Evolutionary conservation across 352 stramenopile genomes (phyloP).

Genomic region (Pythium apleroticum): DNA sequence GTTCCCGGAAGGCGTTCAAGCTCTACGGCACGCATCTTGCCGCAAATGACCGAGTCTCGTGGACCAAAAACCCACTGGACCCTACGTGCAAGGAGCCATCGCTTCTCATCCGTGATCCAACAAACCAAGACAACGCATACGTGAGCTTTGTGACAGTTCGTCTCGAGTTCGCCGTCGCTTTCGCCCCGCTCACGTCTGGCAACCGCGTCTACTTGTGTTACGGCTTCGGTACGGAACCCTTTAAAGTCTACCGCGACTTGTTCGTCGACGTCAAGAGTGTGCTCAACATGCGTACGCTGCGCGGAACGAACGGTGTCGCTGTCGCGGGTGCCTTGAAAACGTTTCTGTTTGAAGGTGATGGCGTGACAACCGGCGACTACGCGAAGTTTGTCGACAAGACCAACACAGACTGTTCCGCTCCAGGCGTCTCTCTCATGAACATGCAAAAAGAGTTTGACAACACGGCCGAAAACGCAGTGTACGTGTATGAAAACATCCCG

Average conservation of each 20-base stretch:
- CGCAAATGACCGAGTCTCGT: slow-evolving; percentile 45
- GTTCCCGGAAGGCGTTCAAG: slow-evolving; percentile 45
- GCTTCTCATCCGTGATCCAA: slow-evolving; percentile 32
- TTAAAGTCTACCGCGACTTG: slow-evolving; percentile 44
- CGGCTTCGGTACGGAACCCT: slow-evolving; percentile 54
- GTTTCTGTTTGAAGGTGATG: slow-evolving; percentile 66
- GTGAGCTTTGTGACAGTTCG: slow-evolving; percentile 38
- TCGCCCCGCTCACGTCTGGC: slow-evolving; percentile 50
- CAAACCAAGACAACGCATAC: slow-evolving; percentile 44
- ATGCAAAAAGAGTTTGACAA: slow-evolving; percentile 72
- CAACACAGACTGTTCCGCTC: slow-evolving; percentile 33
- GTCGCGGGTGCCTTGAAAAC: slow-evolving; percentile 52
- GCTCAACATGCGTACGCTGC: slow-evolving; percentile 44
- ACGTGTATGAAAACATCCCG: slow-evolving; percentile 57
- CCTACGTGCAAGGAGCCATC: slow-evolving; percentile 37
- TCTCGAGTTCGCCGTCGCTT: slow-evolving; percentile 36
- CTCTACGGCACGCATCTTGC: slow-evolving; percentile 51
- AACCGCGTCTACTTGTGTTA: slow-evolving; percentile 64
- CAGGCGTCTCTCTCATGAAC: slow-evolving; percentile 46
- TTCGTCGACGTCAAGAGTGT: slow-evolving; percentile 69
- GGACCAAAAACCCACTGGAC: slow-evolving; percentile 35
- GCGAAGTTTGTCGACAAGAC: slow-evolving; percentile 55
- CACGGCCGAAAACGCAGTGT: slow-evolving; percentile 60
- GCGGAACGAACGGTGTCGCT: slow-evolving; percentile 39
- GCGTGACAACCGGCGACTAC: slow-evolving; percentile 52